phyloP scores from a whole-genome alignment of 1,284 basidiomycete species.

The Xerocomus minutiporus region DNA sequence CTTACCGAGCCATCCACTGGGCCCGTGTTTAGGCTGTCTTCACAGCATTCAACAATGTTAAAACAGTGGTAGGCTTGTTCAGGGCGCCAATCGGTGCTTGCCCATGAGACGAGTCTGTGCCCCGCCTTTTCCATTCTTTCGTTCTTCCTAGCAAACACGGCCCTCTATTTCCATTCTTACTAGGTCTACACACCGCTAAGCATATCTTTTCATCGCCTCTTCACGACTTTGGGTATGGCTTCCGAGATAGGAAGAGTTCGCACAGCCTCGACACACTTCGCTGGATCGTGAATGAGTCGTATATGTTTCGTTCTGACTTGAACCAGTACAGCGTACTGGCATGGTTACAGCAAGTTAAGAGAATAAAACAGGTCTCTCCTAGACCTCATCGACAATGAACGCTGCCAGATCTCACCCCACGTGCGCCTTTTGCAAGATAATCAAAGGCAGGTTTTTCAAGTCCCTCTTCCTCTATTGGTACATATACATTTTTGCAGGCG shows the following conservation, averaged over 20 bases:
- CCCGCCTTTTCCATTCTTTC: background rate
- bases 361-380: background rate
- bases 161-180: no score
- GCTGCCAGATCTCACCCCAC: slow-evolving; percentile 41
- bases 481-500: slow-evolving; percentile 38
- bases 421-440: slow-evolving; percentile 88
- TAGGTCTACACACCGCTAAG: background rate
- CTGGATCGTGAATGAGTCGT: no score
- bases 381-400: background rate
- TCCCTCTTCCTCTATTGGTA: background rate
- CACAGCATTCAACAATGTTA: no score
- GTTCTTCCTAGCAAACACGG: background rate
- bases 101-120: background rate
- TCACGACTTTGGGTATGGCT: no score
- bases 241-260: background rate
- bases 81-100: background rate
- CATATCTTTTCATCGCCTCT: no score
- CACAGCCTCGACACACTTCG: background rate
- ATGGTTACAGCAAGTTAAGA: background rate
- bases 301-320: background rate
- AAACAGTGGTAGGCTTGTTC: no score
- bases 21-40: no score
- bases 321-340: background rate
- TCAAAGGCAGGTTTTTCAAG: slow-evolving; percentile 56
- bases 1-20: no score